Percentiles rank a stretch among this genome's conserved stretches.
Conservation (phyloP, 116 monocot species). For the Papilionanthe hybrid region DNA sequence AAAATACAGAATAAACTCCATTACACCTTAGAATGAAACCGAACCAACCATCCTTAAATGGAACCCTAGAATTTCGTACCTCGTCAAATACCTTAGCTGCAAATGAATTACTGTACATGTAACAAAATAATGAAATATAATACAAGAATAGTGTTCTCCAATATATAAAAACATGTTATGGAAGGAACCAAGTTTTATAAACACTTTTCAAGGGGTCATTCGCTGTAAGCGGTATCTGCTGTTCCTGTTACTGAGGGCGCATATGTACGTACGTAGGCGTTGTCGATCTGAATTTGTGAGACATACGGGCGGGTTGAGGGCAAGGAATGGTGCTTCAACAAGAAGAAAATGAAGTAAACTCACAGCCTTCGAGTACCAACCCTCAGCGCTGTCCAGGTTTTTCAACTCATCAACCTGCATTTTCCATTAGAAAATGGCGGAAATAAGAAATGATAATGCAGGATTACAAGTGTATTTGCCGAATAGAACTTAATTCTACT, state of each 20-base stretch:
- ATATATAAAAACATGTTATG: too few relatives aligned
- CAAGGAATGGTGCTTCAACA: slow-evolving; percentile 75
- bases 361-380: slow-evolving; percentile 65
- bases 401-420: slow-evolving; percentile 16
- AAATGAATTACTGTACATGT: not conserved
- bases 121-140: not conserved
- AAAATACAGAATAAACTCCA: too few relatives aligned
- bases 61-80: too few relatives aligned
- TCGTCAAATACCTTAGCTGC: not conserved
- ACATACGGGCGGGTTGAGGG: slow-evolving; percentile 76
- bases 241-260: slow-evolving; percentile 60
- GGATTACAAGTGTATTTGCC: too few relatives aligned
- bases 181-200: too few relatives aligned
- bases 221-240: slow-evolving; percentile 46
- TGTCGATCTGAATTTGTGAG: slow-evolving; percentile 56
- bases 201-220: slow-evolving; percentile 1
- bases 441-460: too few relatives aligned
- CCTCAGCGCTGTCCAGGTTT: slow-evolving; percentile 47
- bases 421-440: too few relatives aligned
- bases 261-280: slow-evolving; percentile 69
- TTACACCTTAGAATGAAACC: too few relatives aligned
- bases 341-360: slow-evolving; percentile 70
- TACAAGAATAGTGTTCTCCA: too few relatives aligned
- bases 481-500: too few relatives aligned
- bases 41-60: too few relatives aligned